These are phyloP conservation scores for Heimioporus sp. DNA, from an alignment of 768 basidiomycete genomes.

Conservation along the genomic window DNA sequence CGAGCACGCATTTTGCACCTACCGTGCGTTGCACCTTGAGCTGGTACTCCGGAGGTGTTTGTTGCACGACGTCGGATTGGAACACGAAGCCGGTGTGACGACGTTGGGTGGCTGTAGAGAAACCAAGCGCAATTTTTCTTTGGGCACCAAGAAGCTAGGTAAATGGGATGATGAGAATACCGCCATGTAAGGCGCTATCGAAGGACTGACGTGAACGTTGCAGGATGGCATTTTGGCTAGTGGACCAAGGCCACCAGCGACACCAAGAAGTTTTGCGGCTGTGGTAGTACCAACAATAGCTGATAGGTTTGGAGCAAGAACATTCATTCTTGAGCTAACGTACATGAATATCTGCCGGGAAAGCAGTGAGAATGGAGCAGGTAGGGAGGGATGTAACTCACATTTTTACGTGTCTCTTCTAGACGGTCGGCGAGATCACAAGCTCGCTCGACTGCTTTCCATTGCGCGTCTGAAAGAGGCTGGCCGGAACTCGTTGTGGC, in stretches of 20 bases:
- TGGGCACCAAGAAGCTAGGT: slow-evolving; percentile 88
- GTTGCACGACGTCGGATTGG: slow-evolving; percentile 85
- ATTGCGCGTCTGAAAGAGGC: slow-evolving; percentile 63
- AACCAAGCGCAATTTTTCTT: slow-evolving; percentile 88
- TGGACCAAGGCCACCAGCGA: slow-evolving; percentile 89
- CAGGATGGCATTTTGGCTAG: slow-evolving; percentile 94
- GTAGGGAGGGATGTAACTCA: slow-evolving; percentile 21
- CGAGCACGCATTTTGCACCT: slow-evolving; percentile 87
- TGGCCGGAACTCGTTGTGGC: slow-evolving; percentile 89
- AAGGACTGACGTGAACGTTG: slow-evolving; percentile 80
- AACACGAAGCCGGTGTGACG: slow-evolving; percentile 97
- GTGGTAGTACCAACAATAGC: slow-evolving; percentile 98
- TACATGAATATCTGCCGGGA: slow-evolving; percentile 87
- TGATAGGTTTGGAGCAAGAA: slow-evolving; percentile 96
- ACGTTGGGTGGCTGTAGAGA: slow-evolving; percentile 82
- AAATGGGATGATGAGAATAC: slow-evolving; percentile 2
- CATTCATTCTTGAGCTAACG: slow-evolving; percentile 98
- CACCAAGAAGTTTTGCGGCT: slow-evolving; percentile 96
- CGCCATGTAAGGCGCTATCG: background rate
- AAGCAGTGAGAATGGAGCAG: slow-evolving; percentile 2
- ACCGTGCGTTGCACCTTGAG: slow-evolving; percentile 91
- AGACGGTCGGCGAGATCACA: slow-evolving; percentile 87
- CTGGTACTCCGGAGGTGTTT: slow-evolving; percentile 86
- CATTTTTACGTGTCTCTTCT: slow-evolving; percentile 88
- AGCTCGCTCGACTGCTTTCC: slow-evolving; percentile 80